Evolutionary conservation across 1,284 basidiomycete species (phyloP).

Genomic region (Inonotus obliquus): DNA sequence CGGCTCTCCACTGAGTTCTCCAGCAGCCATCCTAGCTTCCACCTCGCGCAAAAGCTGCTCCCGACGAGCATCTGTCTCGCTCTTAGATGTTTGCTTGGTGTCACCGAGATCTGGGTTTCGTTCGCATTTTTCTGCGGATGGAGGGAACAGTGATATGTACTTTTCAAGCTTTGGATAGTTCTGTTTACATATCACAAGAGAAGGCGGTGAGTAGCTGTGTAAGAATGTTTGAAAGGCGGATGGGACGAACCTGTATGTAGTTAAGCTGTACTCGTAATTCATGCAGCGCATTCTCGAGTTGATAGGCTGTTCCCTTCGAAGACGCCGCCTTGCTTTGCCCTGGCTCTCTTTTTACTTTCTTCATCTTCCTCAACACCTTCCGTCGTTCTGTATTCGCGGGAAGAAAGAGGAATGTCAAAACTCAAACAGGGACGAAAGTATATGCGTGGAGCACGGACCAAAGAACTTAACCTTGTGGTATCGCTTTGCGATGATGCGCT

Average conservation of each 20-base stretch:
- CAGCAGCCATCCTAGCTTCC: constrained; percentile 55
- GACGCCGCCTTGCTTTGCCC: constrained; percentile 26
- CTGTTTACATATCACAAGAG: constrained; percentile 34
- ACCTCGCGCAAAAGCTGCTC: constrained; percentile 62
- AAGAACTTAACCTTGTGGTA: constrained; percentile 92
- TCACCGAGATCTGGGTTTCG: constrained; percentile 1
- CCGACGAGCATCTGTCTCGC: constrained; percentile 44
- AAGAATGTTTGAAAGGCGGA: not conserved
- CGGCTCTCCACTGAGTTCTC: constrained; percentile 57
- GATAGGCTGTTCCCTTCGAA: constrained; percentile 33
- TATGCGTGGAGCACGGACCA: constrained; percentile 38
- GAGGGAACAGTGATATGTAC: constrained; percentile 83
- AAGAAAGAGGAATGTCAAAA: not conserved
- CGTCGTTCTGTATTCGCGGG: constrained; percentile 59
- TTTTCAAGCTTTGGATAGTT: constrained; percentile 79
- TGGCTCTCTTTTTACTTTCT: constrained; percentile 52
- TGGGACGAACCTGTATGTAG: constrained; percentile 62
- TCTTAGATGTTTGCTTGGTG: constrained; percentile 18
- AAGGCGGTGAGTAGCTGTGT: constrained; percentile 1
- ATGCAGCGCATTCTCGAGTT: constrained; percentile 45
- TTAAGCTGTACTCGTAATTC: constrained; percentile 76
- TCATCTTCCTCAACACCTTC: constrained; percentile 73
- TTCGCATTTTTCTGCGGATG: constrained; percentile 46
- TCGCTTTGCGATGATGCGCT: constrained; percentile 63
- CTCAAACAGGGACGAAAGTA: not conserved